phyloP scores from a whole-genome alignment of 495 filamentous ascomycete species.

The Apodospora peruviana region DNA sequence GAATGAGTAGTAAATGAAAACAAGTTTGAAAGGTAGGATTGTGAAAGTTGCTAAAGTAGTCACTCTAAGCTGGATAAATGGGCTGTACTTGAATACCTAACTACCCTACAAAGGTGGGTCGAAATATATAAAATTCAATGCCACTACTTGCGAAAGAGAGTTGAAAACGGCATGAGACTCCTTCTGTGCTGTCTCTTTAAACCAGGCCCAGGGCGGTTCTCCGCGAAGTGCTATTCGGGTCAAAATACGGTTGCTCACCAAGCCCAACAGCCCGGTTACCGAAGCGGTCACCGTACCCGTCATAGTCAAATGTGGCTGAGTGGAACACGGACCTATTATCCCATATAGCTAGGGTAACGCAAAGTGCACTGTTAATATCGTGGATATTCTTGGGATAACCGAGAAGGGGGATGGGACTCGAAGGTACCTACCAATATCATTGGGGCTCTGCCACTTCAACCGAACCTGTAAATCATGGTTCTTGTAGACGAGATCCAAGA shows the following conservation, averaged over 20 bases:
- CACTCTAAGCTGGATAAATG: too few relatives aligned
- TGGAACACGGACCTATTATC: slow-evolving; percentile 68
- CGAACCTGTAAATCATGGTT: slow-evolving; percentile 75
- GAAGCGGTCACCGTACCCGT: slow-evolving; percentile 50
- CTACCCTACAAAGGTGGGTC: too few relatives aligned
- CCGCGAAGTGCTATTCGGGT: slow-evolving; percentile 51
- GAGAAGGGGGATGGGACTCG: too few relatives aligned
- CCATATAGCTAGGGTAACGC: slow-evolving; percentile 62
- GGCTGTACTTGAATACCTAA: too few relatives aligned
- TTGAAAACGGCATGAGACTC: too few relatives aligned
- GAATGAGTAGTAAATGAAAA: too few relatives aligned
- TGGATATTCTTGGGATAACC: too few relatives aligned
- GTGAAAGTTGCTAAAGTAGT: too few relatives aligned
- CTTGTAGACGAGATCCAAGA: slow-evolving; percentile 53
- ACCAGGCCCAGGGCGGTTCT: slow-evolving; percentile 42
- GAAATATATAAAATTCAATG: too few relatives aligned
- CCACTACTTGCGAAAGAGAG: too few relatives aligned
- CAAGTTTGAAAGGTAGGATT: too few relatives aligned
- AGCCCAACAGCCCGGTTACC: slow-evolving; percentile 59
- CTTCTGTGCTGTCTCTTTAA: neutral
- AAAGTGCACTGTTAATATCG: too few relatives aligned
- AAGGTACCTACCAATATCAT: slow-evolving; percentile 47
- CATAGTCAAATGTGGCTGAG: slow-evolving; percentile 62
- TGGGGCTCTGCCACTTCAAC: slow-evolving; percentile 54
- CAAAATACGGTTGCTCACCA: slow-evolving; percentile 62